A percentile compares a stretch with the other conserved stretches of the same genome.
These are phyloP conservation scores for Butyriboletus regius DNA, from an alignment of 1,284 basidiomycete species.

Conservation along the genomic window DNA sequence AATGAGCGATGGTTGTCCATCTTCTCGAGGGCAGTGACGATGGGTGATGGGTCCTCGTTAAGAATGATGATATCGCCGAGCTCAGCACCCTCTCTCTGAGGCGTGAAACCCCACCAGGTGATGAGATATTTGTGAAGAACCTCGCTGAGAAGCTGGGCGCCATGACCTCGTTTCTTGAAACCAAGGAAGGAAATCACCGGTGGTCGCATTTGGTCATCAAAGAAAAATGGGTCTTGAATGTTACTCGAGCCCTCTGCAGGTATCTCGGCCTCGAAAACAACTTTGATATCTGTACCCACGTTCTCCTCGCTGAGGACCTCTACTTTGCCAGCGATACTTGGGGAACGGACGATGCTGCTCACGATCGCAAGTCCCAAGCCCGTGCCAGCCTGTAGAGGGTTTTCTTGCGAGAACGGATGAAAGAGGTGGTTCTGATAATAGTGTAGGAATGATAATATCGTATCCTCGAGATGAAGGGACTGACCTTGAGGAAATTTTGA, in stretches of 20 bases:
- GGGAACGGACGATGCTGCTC: constrained; percentile 82
- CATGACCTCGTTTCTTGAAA: constrained; percentile 63
- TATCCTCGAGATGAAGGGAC: neutral
- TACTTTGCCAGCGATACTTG: constrained; percentile 80
- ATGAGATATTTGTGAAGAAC: constrained; percentile 64
- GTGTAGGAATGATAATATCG: constrained; percentile 12
- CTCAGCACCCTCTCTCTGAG: constrained; percentile 40
- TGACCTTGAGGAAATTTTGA: constrained; percentile 76
- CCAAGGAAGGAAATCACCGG: constrained; percentile 65
- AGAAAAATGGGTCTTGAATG: constrained; percentile 42
- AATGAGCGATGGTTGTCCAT: constrained; percentile 60
- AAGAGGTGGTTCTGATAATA: constrained; percentile 77
- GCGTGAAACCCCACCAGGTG: constrained; percentile 71
- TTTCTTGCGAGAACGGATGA: constrained; percentile 93
- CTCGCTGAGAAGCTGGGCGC: constrained; percentile 59
- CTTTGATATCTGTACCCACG: constrained; percentile 87
- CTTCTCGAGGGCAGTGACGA: constrained; percentile 52
- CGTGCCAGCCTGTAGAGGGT: constrained; percentile 84
- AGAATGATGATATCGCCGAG: constrained; percentile 73
- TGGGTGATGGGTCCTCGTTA: constrained; percentile 67
- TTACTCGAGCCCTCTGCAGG: constrained; percentile 39
- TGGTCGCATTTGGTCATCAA: constrained; percentile 41
- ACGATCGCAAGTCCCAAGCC: constrained; percentile 96
- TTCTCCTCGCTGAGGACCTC: constrained; percentile 85
- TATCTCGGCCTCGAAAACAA: constrained; percentile 74